Conservation (phyloP, 495 filamentous ascomycete genomes). For the Talaromyces proteolyticus region DNA sequence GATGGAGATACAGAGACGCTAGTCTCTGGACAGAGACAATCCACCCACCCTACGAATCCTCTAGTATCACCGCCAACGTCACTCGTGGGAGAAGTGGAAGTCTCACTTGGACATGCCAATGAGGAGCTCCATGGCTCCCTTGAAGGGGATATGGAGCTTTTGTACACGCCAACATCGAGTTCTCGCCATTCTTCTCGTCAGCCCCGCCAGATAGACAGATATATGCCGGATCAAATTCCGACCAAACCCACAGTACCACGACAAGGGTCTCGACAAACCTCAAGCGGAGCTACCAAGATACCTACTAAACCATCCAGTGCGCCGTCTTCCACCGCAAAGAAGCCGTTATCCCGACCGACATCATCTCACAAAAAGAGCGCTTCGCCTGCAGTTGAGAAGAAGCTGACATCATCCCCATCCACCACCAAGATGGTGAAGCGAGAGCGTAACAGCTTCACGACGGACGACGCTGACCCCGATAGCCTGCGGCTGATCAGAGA, state of each 20-base stretch:
- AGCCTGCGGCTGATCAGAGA: constrained; percentile 51
- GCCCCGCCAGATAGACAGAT: constrained; percentile 38
- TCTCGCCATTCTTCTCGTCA: constrained; percentile 47
- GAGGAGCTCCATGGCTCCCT: constrained; percentile 16
- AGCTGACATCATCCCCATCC: constrained; percentile 18
- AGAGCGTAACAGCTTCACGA: constrained; percentile 9
- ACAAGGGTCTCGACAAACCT: not conserved
- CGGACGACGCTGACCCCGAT: constrained; percentile 35
- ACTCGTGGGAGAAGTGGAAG: constrained; percentile 40
- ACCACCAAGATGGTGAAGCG: constrained; percentile 24
- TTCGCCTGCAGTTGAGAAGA: constrained; percentile 31
- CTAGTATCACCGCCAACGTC: constrained; percentile 50
- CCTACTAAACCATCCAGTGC: constrained; percentile 22
- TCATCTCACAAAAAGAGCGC: constrained; percentile 42
- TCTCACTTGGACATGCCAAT: constrained; percentile 24
- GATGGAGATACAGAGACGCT: constrained; percentile 15
- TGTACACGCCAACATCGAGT: constrained; percentile 41
- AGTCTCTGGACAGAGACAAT: constrained; percentile 10
- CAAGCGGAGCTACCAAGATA: not conserved
- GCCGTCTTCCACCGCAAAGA: constrained; percentile 24
- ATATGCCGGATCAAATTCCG: constrained; percentile 34
- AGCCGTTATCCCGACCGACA: constrained; percentile 33
- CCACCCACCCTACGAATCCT: constrained; percentile 23
- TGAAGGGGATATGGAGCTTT: constrained; percentile 27
- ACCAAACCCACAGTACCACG: constrained; percentile 13